Percentiles rank a stretch among this genome's conserved stretches.
Conservation (phyloP, 78 protist species). For the Dictyostelium brefeldianum region DNA sequence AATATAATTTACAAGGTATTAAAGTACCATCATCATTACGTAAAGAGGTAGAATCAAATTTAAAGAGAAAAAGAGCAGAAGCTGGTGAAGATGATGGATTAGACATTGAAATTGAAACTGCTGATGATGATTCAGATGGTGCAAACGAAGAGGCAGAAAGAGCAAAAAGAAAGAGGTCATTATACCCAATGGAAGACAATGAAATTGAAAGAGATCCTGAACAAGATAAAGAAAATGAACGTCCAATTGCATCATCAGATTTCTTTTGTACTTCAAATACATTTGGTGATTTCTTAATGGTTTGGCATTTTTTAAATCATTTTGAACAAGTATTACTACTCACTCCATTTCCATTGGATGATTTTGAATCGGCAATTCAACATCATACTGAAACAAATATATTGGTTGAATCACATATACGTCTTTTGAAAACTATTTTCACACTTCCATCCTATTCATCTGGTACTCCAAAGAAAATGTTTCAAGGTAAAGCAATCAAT, state of each 20-base stretch:
- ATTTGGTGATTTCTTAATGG: constrained; percentile 59
- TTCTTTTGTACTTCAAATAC: constrained; percentile 15
- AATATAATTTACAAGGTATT: background rate
- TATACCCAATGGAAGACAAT: constrained; percentile 46
- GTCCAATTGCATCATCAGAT: constrained; percentile 36
- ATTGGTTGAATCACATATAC: constrained; percentile 23
- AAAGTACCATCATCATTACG: constrained; percentile 29
- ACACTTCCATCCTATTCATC: background rate
- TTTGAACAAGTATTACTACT: constrained; percentile 59
- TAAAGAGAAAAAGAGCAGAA: constrained; percentile 42
- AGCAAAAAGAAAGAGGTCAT: constrained; percentile 4
- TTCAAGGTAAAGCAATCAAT: constrained; percentile 9
- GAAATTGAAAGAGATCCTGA: constrained; percentile 12
- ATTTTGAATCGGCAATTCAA: constrained; percentile 40
- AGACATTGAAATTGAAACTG: background rate
- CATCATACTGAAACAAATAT: constrained; percentile 15
- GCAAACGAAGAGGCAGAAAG: background rate
- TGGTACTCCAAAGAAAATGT: constrained; percentile 55
- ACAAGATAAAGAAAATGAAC: background rate
- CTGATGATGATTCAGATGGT: background rate
- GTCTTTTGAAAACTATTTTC: constrained; percentile 28
- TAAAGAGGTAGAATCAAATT: background rate
- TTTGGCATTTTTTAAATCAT: constrained; percentile 64
- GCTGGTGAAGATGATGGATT: background rate
- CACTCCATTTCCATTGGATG: constrained; percentile 48